These are phyloP conservation scores for Centella asiatica DNA, from an alignment of 129 eudicot species.

Conservation along the genomic window DNA sequence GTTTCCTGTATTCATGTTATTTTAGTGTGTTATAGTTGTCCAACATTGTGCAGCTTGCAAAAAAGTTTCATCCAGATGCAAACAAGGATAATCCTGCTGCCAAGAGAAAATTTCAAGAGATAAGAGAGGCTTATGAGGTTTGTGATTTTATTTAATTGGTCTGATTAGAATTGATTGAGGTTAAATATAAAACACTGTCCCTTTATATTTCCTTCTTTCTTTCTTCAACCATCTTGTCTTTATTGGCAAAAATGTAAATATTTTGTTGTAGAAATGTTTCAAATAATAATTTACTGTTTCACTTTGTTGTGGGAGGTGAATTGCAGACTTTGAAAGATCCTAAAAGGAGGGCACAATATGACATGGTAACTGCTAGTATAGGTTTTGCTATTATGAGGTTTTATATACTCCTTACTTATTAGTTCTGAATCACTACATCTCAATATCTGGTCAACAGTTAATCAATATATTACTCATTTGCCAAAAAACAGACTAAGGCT, in stretches of 20 bases:
- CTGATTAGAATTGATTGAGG: background rate
- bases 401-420: conserved; percentile 6
- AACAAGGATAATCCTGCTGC: conserved; percentile 70
- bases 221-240: background rate
- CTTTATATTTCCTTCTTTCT: background rate
- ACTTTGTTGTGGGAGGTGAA: conserved; percentile 28
- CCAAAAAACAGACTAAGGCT: conserved; percentile 29
- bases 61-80: conserved; percentile 90
- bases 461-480: background rate
- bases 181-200: background rate
- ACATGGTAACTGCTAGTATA: conserved; percentile 41
- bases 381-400: conserved; percentile 5
- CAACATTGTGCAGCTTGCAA: conserved; percentile 59
- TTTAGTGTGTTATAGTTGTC: background rate
- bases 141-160: conserved; percentile 10
- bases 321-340: conserved; percentile 69
- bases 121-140: conserved; percentile 97
- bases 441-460: background rate
- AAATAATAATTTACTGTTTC: background rate
- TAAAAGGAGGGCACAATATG: conserved; percentile 75
- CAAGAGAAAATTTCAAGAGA: conserved; percentile 90
- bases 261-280: background rate
- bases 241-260: background rate
- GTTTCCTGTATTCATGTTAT: background rate
- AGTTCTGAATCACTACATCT: background rate